phyloP scores from a whole-genome alignment of 768 basidiomycete species.

The Lactarius hengduanensis region DNA sequence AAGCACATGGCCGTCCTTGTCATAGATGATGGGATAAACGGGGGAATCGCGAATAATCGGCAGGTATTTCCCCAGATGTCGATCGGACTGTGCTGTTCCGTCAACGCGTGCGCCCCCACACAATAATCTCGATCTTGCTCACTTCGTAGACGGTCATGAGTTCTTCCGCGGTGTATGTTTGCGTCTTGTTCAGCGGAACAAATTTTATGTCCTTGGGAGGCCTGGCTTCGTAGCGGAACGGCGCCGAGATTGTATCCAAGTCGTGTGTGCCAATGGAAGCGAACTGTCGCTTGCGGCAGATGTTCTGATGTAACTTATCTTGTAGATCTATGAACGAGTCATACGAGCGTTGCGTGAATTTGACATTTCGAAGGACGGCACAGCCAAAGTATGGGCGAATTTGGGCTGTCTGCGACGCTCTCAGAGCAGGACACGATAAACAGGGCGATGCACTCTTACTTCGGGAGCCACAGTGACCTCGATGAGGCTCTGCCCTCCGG shows the following conservation, averaged over 20 bases:
- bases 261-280: slow-evolving; percentile 98
- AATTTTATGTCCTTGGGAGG: slow-evolving; percentile 91
- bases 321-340: slow-evolving; percentile 99
- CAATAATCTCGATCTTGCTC: slow-evolving; percentile 28
- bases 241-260: slow-evolving; percentile 80
- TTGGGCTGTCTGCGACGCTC: slow-evolving; percentile 57
- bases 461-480: slow-evolving; percentile 71
- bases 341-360: slow-evolving; percentile 85
- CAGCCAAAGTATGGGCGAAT: slow-evolving; percentile 91
- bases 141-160: slow-evolving; percentile 95
- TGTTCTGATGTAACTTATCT: slow-evolving; percentile 97
- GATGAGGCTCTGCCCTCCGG: slow-evolving; percentile 66
- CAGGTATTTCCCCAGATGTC: slow-evolving; percentile 85
- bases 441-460: slow-evolving; percentile 44
- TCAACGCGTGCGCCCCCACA: slow-evolving; percentile 1
- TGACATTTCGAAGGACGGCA: slow-evolving; percentile 86
- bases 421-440: background rate
- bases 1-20: slow-evolving; percentile 79
- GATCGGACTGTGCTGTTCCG: slow-evolving; percentile 64
- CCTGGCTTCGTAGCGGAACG: slow-evolving; percentile 84
- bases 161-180: slow-evolving; percentile 81
- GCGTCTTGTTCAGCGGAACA: slow-evolving; percentile 75
- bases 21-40: slow-evolving; percentile 98
- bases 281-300: slow-evolving; percentile 84
- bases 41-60: slow-evolving; percentile 93